Evolutionary conservation across 768 basidiomycete genomes (phyloP), one percentile per base, ranked within the genome.

Genomic region (Trametes cinnabarina): DNA sequence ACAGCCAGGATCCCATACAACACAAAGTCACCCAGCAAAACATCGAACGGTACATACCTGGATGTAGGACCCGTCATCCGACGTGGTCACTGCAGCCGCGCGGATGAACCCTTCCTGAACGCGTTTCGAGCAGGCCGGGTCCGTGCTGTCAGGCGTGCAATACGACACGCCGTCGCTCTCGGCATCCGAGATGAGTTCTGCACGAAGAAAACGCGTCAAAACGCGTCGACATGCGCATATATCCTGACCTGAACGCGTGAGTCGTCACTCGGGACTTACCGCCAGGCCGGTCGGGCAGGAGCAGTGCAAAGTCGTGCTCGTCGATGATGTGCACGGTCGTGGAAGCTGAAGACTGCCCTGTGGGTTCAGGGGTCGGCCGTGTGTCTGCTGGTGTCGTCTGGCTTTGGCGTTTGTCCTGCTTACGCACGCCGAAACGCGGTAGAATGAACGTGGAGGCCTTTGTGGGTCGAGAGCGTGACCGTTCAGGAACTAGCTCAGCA

Each of bases 301-400:
- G 62, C 41, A 78, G 58, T 2, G 73, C 73, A 35, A 78, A 78
- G 30, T 68, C 58, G 8, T 65, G 61, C 17, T 49, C 63, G 32
- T 58, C 65, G 4, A 32, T 58, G 51, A 72, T 71, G 57, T 74
- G 73, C 25, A 78, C 72, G 0, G 75, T 79, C 5, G 74, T 77
- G 23, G 64, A 58, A 6, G 61, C 7, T 0, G 72, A 72, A 1
- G 72, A 54, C 0, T 60, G 54, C 1, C 74, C 76, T 1, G 77
- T 78, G 3, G 77, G 76, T 43, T 71, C 68, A 3, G 77, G 77
- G 2, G 77, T 78, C 0, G 77, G 78, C 7, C 64, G 47, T 4
- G 60, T 47, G 49, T 71, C 65, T n/a, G 57, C 43, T 12, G 52
- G 62, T 17, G 37, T 48, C 5, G 50, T 42, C 19, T 51, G 48